A percentile compares a stretch with the other conserved stretches of the same genome.
These are phyloP conservation scores for Xylaria sp. DNA, from an alignment of 2,329 filamentous ascomycete genomes.

Conservation along the genomic window DNA sequence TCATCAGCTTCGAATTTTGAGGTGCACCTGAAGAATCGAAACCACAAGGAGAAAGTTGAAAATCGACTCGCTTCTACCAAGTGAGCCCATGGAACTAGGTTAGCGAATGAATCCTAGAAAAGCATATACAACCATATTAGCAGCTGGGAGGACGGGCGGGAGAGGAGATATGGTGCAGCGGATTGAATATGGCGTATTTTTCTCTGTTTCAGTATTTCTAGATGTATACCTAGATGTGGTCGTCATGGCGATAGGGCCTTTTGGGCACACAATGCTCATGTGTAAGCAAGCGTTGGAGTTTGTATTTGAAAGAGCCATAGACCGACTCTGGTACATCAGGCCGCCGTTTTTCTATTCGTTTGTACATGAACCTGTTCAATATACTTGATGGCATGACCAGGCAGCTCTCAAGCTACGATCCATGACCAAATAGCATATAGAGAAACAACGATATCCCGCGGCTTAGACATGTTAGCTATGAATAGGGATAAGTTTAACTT, in stretches of 20 bases:
- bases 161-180: background rate
- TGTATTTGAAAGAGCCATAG: conserved; percentile 27
- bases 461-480: conserved; percentile 1
- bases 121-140: background rate
- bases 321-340: conserved; percentile 7
- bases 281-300: conserved; percentile 35
- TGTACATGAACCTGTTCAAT: conserved; percentile 31
- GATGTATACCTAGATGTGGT: conserved; percentile 29
- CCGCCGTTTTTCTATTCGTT: conserved; percentile 11
- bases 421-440: conserved; percentile 1
- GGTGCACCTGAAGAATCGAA: conserved; percentile 86
- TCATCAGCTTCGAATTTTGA: conserved; percentile 91
- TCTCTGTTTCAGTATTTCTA: conserved; percentile 28
- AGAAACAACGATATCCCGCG: background rate
- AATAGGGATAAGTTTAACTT: background rate
- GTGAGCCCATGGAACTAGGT: conserved; percentile 14
- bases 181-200: conserved; percentile 19
- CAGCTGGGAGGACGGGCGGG: background rate
- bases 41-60: conserved; percentile 79
- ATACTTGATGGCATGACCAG: background rate
- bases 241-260: conserved; percentile 15
- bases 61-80: conserved; percentile 32
- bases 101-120: background rate
- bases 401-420: conserved; percentile 6
- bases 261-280: conserved; percentile 17